Evolutionary conservation across 179 eudicot genomes (phyloP).

Genomic region (Nepenthes alata): DNA sequence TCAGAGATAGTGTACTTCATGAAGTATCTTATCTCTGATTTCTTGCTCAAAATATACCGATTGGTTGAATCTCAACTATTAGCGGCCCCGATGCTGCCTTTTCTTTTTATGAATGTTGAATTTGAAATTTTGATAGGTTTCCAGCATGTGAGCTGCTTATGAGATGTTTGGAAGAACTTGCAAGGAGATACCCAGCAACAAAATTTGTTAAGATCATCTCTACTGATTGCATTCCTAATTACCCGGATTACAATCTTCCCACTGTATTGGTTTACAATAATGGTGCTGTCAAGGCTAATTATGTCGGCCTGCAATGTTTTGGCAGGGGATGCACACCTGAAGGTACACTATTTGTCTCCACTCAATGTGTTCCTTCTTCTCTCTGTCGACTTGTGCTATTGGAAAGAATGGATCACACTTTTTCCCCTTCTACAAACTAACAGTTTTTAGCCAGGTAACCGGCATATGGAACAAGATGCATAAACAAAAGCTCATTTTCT

Average conservation of each 20-base stretch:
- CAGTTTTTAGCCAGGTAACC: too few relatives aligned
- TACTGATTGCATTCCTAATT: constrained; percentile 91
- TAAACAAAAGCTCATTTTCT: too few relatives aligned
- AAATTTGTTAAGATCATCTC: constrained; percentile 89
- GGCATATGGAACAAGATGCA: too few relatives aligned
- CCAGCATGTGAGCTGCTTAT: constrained; percentile 62
- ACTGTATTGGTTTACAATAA: constrained; percentile 81
- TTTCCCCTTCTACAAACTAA: too few relatives aligned
- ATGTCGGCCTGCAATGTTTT: constrained; percentile 62
- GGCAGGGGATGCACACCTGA: constrained; percentile 91
- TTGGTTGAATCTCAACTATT: neutral
- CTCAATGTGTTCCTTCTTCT: neutral
- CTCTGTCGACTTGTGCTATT: too few relatives aligned
- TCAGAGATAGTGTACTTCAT: too few relatives aligned
- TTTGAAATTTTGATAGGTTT: constrained; percentile 21
- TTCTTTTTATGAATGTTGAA: neutral
- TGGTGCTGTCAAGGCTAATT: constrained; percentile 77
- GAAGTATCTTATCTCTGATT: too few relatives aligned
- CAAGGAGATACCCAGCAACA: constrained; percentile 70
- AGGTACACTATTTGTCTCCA: constrained; percentile 28
- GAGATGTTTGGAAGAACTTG: constrained; percentile 69
- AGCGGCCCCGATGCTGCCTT: neutral
- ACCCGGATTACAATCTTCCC: constrained; percentile 87
- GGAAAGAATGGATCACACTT: too few relatives aligned
- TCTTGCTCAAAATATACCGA: too few relatives aligned